These are phyloP conservation scores for Pichia manshurica DNA, from an alignment of 805 yeast genomes.

Conservation along the genomic window DNA sequence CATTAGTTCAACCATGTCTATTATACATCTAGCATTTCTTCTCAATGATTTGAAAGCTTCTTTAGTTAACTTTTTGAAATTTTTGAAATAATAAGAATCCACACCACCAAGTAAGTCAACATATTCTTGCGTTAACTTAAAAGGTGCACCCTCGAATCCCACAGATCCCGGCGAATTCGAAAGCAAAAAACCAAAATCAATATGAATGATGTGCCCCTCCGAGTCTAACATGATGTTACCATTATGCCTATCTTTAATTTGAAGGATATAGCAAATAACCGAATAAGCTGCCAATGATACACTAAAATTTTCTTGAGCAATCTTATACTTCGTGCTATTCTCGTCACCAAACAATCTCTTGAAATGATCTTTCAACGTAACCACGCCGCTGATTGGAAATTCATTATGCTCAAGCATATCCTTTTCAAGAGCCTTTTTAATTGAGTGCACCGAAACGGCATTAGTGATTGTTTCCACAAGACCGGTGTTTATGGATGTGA, in stretches of 20 bases:
- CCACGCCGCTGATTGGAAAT: slow-evolving; percentile 63
- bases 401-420: slow-evolving; percentile 61
- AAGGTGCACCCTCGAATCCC: slow-evolving; percentile 97
- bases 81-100: slow-evolving; percentile 52
- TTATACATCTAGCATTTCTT: slow-evolving; percentile 63
- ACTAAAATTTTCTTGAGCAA: slow-evolving; percentile 83
- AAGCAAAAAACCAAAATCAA: slow-evolving; percentile 89
- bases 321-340: slow-evolving; percentile 46
- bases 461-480: slow-evolving; percentile 94
- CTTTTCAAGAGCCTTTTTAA: slow-evolving; percentile 85
- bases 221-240: slow-evolving; percentile 96
- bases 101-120: slow-evolving; percentile 82
- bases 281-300: slow-evolving; percentile 88
- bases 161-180: slow-evolving; percentile 96
- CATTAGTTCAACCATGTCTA: slow-evolving; percentile 88
- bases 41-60: slow-evolving; percentile 71
- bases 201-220: slow-evolving; percentile 92
- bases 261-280: slow-evolving; percentile 80
- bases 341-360: slow-evolving; percentile 65
- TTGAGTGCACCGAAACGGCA: slow-evolving; percentile 89
- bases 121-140: slow-evolving; percentile 85
- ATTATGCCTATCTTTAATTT: slow-evolving; percentile 93
- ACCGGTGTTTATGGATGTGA: slow-evolving; percentile 87
- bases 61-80: slow-evolving; percentile 60
- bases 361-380: slow-evolving; percentile 76